Evolutionary conservation across 331 rosid species (phyloP), one percentile per base, ranked within the genome.

Genomic region (Dryas integrifolia): DNA sequence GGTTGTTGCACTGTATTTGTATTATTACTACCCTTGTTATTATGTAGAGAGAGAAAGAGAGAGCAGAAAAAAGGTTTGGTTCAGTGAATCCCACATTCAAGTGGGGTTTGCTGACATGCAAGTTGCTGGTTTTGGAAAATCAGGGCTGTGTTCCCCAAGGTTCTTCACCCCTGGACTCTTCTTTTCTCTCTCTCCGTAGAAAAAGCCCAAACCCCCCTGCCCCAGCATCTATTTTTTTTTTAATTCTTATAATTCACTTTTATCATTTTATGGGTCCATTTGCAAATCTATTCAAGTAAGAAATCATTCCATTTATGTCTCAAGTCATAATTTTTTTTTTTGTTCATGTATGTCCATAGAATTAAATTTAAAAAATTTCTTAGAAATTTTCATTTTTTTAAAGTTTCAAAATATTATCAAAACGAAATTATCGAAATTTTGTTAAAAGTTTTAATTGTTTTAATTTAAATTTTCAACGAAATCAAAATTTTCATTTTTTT

Each of bases 91-190:
- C 67, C 60, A 61, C 15, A 39, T 11, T 35, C 76, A 83, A 75
- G 86, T 79, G 83, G 83, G 86, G 76, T 7, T 16, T 41, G 83
- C 67, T 72, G 81, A 79, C 81, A 75, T 61, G 53, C 73, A 67
- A 82, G 72, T 72, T 82, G 83, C 73, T 67, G 75, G 75, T 75
- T 79, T 75, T 74, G 57, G 78, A 82, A 82, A 82, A 67, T 10
- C 80, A 74, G 72, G 74, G 51, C 38, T 16, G 72, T 66, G 56
- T 70, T 75, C 48, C 80, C 86, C 84, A 62, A 82, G 86, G 84
- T 83, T 76, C 86, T 35, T 76, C 81, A 49, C 86, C 84, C 83
- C 79, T 83, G 26, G 81, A 60, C 83, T 44, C 35, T 13, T 13
- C 10, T 1, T 3, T 3, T 6, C 45, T 44, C 2, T 12, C 44